Percentiles rank a stretch among this genome's conserved stretches.
Evolutionary conservation across 352 stramenopile species (phyloP).

Genomic region (Globisporangium barbulae): DNA sequence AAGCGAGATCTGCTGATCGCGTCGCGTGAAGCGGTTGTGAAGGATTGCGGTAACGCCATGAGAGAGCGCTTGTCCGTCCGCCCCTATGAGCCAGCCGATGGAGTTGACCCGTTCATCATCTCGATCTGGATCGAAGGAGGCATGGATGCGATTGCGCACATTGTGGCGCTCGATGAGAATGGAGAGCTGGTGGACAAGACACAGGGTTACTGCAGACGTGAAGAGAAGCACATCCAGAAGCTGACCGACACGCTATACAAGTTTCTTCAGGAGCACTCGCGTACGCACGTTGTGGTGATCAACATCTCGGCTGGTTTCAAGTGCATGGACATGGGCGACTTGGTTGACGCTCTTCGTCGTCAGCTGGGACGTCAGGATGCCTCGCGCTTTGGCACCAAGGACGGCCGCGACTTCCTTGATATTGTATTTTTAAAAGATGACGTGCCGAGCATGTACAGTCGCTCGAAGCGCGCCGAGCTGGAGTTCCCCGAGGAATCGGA

Average conservation of each 20-base stretch:
- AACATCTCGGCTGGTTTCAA: slow-evolving; percentile 89
- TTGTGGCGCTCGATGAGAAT: slow-evolving; percentile 84
- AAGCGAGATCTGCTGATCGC: slow-evolving; percentile 72
- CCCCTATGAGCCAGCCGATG: slow-evolving; percentile 77
- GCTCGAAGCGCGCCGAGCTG: slow-evolving; percentile 76
- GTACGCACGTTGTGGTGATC: slow-evolving; percentile 83
- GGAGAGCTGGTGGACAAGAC: slow-evolving; percentile 86
- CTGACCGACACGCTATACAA: slow-evolving; percentile 76
- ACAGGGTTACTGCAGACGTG: slow-evolving; percentile 76
- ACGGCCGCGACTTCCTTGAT: slow-evolving; percentile 83
- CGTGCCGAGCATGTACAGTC: slow-evolving; percentile 85
- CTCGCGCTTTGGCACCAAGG: slow-evolving; percentile 64
- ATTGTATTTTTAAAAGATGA: slow-evolving; percentile 89
- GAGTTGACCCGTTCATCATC: slow-evolving; percentile 76
- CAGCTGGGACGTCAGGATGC: slow-evolving; percentile 70
- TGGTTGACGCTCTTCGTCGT: slow-evolving; percentile 79
- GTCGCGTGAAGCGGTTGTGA: slow-evolving; percentile 70
- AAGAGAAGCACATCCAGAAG: slow-evolving; percentile 69
- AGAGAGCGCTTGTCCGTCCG: slow-evolving; percentile 68
- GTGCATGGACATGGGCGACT: slow-evolving; percentile 87
- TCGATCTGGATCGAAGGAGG: slow-evolving; percentile 85
- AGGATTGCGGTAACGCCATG: slow-evolving; percentile 67
- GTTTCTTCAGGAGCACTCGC: slow-evolving; percentile 79
- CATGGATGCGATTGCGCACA: slow-evolving; percentile 77
- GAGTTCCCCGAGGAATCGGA: slow-evolving; percentile 87